A percentile compares a stretch with the other conserved stretches of the same genome.
phyloP scores from a whole-genome alignment of 1,139 yeast genomes.

The Candida sojae region DNA sequence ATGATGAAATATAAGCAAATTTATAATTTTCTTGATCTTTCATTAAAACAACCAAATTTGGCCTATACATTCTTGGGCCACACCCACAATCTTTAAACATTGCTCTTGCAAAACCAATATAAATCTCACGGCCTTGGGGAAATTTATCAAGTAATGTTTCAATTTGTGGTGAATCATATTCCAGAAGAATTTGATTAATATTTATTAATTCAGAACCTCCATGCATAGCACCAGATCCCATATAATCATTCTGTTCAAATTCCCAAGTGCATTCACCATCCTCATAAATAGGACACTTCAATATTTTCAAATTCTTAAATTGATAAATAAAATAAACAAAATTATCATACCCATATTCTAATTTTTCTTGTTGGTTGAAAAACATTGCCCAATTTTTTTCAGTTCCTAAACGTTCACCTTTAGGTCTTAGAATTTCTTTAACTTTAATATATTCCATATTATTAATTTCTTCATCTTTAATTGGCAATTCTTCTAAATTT shows the following conservation, averaged over 20 bases:
- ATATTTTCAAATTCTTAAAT: slow-evolving; percentile 25
- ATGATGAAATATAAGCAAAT: slow-evolving; percentile 34
- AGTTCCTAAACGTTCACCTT: slow-evolving; percentile 16
- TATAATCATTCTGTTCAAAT: slow-evolving; percentile 14
- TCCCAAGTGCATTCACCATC: slow-evolving; percentile 11
- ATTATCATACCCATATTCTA: slow-evolving; percentile 18
- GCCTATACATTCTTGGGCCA: slow-evolving; percentile 47
- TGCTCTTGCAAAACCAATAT: slow-evolving; percentile 51
- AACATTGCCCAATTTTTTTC: slow-evolving; percentile 24
- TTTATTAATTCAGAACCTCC: slow-evolving; percentile 31
- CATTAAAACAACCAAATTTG: slow-evolving; percentile 39
- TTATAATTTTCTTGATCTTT: slow-evolving; percentile 34
- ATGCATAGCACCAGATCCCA: slow-evolving; percentile 26
- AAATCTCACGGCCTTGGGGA: slow-evolving; percentile 33
- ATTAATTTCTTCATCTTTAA: slow-evolving; percentile 15
- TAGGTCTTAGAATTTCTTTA: slow-evolving; percentile 23
- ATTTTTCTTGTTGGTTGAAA: background rate
- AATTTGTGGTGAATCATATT: slow-evolving; percentile 10
- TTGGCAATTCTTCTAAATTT: slow-evolving; percentile 23
- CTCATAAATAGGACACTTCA: slow-evolving; percentile 22
- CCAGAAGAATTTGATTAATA: slow-evolving; percentile 17
- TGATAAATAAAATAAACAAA: slow-evolving; percentile 26
- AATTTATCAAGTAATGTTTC: slow-evolving; percentile 18
- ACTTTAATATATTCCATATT: slow-evolving; percentile 22
- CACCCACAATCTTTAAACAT: slow-evolving; percentile 49